Conservation (phyloP, 129 eudicot genomes). For the Helichrysum umbraculigerum region DNA sequence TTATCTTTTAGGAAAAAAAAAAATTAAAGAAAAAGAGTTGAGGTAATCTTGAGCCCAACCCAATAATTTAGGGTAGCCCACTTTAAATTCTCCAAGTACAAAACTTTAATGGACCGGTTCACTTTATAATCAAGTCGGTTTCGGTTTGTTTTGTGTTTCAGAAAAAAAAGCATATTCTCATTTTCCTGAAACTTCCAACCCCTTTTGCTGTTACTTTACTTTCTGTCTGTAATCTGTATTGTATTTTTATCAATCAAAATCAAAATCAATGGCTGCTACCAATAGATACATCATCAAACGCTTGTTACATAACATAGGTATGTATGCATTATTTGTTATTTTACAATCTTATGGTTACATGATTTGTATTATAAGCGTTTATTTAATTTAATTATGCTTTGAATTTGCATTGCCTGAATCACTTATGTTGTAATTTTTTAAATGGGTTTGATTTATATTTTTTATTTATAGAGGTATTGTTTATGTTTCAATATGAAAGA, state of each 20-base stretch:
- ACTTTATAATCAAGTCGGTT: not conserved
- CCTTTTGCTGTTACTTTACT: constrained; percentile 14
- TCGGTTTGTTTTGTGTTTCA: not conserved
- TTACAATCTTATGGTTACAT: not conserved
- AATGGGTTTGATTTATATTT: not conserved
- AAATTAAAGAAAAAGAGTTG: too few species aligned
- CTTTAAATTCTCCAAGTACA: too few species aligned
- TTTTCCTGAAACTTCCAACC: constrained; percentile 4
- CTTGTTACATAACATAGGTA: constrained; percentile 26
- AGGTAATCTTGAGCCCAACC: too few species aligned
- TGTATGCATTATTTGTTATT: not conserved
- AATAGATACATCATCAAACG: constrained; percentile 35
- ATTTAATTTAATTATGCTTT: not conserved
- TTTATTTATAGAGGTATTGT: not conserved
- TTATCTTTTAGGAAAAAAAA: too few species aligned
- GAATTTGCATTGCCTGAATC: not conserved
- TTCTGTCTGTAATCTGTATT: not conserved
- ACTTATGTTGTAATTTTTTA: not conserved
- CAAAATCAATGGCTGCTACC: constrained; percentile 36
- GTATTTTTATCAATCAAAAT: not conserved
- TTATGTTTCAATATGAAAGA: not conserved
- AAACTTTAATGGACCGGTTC: not conserved
- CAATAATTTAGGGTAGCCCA: too few species aligned
- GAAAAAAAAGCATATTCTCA: not conserved
- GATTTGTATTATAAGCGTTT: not conserved